Evolutionary conservation across 2,329 filamentous ascomycete genomes (phyloP).

Genomic region (Microdochium paspali): DNA sequence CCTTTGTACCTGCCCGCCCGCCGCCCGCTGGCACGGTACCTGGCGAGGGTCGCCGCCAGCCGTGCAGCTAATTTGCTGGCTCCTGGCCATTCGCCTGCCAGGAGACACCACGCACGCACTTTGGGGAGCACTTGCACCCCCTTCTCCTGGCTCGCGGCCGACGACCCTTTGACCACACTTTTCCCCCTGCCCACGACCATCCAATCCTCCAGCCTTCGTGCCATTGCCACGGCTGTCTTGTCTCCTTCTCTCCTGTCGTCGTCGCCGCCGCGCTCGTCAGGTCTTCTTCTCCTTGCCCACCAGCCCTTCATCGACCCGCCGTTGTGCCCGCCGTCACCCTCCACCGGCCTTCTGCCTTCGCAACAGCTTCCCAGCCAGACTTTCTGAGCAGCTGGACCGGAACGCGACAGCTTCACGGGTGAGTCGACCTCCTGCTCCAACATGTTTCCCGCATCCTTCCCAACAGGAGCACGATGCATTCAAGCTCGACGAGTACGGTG

Average conservation of each 20-base stretch:
- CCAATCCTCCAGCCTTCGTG: neutral
- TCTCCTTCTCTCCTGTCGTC: neutral
- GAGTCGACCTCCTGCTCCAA: neutral
- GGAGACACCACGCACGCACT: neutral
- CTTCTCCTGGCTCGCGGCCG: neutral
- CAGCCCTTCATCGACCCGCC: neutral
- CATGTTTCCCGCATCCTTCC: too few species aligned
- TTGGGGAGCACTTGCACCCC: neutral
- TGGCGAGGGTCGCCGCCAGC: neutral
- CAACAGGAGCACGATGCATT: too few species aligned
- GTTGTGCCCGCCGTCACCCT: neutral
- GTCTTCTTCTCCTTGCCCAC: neutral
- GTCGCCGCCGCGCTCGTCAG: neutral
- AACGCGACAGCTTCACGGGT: neutral
- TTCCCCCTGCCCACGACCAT: conserved; percentile 1
- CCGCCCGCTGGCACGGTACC: neutral
- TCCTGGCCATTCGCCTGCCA: neutral
- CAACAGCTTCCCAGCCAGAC: neutral
- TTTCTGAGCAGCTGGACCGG: neutral
- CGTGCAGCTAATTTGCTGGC: neutral
- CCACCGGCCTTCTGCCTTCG: neutral
- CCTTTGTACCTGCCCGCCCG: neutral
- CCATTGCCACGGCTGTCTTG: neutral
- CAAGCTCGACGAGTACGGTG: too few species aligned
- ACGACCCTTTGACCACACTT: neutral